A percentile compares a stretch with the other conserved stretches of the same genome.
Conservation (phyloP, 1,284 basidiomycete species). For the Vanrija pseudolonga region DNA sequence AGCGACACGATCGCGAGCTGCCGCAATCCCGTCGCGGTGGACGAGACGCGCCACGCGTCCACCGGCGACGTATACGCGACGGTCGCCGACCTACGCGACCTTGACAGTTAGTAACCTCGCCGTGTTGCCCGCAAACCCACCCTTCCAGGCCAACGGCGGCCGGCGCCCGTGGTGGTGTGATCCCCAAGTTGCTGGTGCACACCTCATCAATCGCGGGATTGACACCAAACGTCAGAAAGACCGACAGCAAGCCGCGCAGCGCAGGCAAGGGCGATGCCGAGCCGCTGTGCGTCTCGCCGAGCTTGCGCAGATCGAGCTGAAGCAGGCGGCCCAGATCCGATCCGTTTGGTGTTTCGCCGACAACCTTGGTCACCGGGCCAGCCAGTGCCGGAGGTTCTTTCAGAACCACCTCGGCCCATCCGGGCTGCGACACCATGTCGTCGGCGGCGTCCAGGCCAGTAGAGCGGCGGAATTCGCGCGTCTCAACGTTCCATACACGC, state of each 20-base stretch:
- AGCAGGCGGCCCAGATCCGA: constrained; percentile 22
- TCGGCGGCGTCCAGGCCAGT: constrained; percentile 71
- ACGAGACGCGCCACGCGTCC: constrained; percentile 65
- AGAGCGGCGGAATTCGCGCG: constrained; percentile 78
- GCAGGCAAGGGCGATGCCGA: constrained; percentile 25
- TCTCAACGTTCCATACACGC: constrained; percentile 82
- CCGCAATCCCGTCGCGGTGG: constrained; percentile 61
- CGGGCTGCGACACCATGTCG: constrained; percentile 65
- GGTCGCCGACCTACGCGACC: constrained; percentile 4
- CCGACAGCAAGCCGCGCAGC: constrained; percentile 43
- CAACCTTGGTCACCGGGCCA: constrained; percentile 10
- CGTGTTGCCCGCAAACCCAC: constrained; percentile 45
- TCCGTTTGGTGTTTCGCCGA: constrained; percentile 4
- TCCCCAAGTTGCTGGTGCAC: constrained; percentile 49
- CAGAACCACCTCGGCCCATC: constrained; percentile 65
- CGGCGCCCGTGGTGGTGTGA: constrained; percentile 47
- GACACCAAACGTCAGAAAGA: constrained; percentile 52
- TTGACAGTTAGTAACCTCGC: not conserved
- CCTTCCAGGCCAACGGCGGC: constrained; percentile 55
- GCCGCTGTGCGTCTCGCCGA: constrained; percentile 15
- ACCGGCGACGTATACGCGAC: not conserved
- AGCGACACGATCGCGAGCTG: constrained; percentile 64
- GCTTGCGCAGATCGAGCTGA: constrained; percentile 25
- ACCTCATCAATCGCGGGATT: constrained; percentile 64
- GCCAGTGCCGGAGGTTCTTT: not conserved